Evolutionary conservation across 2,329 filamentous ascomycete species (phyloP).

Genomic region (Cercospora nicotianae): DNA sequence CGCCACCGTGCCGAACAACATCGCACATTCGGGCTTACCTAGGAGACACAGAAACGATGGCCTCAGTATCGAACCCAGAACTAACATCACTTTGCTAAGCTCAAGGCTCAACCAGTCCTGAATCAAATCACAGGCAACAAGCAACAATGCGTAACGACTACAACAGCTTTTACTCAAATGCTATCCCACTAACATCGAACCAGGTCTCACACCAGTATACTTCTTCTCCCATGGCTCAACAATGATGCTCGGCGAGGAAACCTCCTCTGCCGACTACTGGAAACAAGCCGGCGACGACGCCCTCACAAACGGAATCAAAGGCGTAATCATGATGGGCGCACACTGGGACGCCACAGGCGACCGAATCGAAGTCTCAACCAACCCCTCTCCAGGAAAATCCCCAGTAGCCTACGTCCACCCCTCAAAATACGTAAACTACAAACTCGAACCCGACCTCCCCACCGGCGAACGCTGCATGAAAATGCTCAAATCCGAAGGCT

Average conservation of each 20-base stretch:
- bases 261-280: conserved; percentile 63
- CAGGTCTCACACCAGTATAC: conserved; percentile 55
- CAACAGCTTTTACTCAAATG: background rate
- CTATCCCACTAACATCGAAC: background rate
- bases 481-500: conserved; percentile 54
- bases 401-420: conserved; percentile 68
- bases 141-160: background rate
- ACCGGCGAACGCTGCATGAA: conserved; percentile 53
- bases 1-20: background rate
- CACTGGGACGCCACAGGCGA: conserved; percentile 64
- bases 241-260: conserved; percentile 70
- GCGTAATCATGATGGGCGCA: conserved; percentile 67
- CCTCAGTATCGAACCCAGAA: background rate
- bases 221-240: conserved; percentile 71
- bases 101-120: background rate
- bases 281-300: conserved; percentile 65
- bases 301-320: conserved; percentile 59
- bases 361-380: conserved; percentile 60
- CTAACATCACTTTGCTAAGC: background rate
- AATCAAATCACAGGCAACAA: background rate
- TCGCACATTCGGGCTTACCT: background rate
- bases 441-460: conserved; percentile 59
- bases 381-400: conserved; percentile 60
- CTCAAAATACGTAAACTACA: conserved; percentile 63
- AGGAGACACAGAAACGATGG: background rate